Base-by-base conservation (phyloP, 169 alveolate genomes). In the Babesia microti region DNA sequence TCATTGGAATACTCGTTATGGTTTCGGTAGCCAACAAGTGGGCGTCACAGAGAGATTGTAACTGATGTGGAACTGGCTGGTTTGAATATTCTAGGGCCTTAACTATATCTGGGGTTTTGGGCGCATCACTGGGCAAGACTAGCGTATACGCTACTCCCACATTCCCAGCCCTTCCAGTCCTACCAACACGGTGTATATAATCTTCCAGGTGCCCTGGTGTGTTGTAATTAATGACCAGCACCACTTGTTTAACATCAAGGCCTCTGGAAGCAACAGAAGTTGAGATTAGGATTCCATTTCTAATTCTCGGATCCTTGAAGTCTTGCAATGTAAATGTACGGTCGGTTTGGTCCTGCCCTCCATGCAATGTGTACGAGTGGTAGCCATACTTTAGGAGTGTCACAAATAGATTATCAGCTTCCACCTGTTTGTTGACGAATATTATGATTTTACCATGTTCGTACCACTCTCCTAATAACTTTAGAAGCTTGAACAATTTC, bases 131-230 rank as follows among this genome's bases (percentile, higher is more conserved):
- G 0, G 90, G 84, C 5, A 83, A 66, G 9, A 96, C 74, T 59
- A 96, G 91, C 19, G 99, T 96, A 54, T 87, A 88, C 1, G 99
- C 92, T 6, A 91, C 89, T 9, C 99, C 99, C 27, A 91, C 81
- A 35, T 79, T 87, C 9, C 98, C 98, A 3, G 99, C 99, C 29
- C 99, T 59, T 1, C 99, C 99, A 0, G 99, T 96, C 48, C 99
- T 79, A 1, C 99, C 99, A 17, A 95, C 92, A 54, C 99, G 72
- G 80, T 96, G 99, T 14, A 96, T 95, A 68, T 95, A 96, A 73
- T 96, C 99, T 49, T 96, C 99, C 70, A 91, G 79, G 56, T 96
- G 99, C 67, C 94, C 96, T 0, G 99, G 99, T 22, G 98, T 87
- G 15, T 88, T 82, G 72, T 86, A 94, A 67, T 96, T 96, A 27